Evolutionary conservation across 1,284 basidiomycete species (phyloP).

Genomic region (Austroboletus niveus): DNA sequence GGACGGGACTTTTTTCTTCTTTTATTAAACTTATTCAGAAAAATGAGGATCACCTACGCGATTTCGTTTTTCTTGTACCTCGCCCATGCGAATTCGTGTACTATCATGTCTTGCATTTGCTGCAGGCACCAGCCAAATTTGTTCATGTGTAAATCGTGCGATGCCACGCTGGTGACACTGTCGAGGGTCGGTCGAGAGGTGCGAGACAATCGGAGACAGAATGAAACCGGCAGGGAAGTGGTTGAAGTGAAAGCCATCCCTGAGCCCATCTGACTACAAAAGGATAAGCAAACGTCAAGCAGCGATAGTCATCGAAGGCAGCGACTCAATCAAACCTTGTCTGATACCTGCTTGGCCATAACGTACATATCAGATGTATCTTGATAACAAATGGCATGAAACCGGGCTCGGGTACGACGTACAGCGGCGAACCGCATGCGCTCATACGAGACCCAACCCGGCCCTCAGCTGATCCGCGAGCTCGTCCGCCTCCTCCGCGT

Average conservation of each 20-base stretch:
- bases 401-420: not conserved
- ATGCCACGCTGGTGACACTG: no score
- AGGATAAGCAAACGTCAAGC: not conserved
- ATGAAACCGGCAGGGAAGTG: no score
- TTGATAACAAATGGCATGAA: no score
- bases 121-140: not conserved
- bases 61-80: conserved; percentile 15
- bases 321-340: not conserved
- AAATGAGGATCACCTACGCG: conserved; percentile 2
- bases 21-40: conserved; percentile 22
- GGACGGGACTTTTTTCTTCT: not conserved
- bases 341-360: not conserved
- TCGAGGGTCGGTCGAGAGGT: no score
- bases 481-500: conserved; percentile 31
- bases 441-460: conserved; percentile 46
- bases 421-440: not conserved
- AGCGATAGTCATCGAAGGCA: not conserved
- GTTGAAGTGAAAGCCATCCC: no score
- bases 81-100: conserved; percentile 10
- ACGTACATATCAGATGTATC: no score
- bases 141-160: not conserved
- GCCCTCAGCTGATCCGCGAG: conserved; percentile 50
- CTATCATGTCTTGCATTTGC: not conserved
- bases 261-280: not conserved
- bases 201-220: no score